Evolutionary conservation across 192 early-diverging fungal species (phyloP).

Genomic region (Spinellus fusiger): DNA sequence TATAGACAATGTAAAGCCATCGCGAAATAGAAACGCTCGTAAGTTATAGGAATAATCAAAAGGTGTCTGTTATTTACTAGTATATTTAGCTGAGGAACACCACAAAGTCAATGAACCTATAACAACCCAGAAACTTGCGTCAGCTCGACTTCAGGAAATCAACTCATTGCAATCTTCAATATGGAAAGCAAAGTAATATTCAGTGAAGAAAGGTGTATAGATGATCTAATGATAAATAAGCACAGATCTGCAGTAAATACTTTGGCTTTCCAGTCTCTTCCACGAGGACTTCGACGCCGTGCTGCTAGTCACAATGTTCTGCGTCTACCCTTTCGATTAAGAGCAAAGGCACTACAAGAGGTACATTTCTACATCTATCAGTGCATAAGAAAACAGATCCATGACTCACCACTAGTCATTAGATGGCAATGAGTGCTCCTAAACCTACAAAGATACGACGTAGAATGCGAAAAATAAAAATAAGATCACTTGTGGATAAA

Average conservation of each 20-base stretch:
- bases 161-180: constrained; percentile 77
- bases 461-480: background rate
- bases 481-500: background rate
- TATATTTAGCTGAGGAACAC: background rate
- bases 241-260: constrained; percentile 40
- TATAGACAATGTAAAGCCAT: constrained; percentile 3
- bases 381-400: background rate
- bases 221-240: background rate
- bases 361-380: constrained; percentile 12
- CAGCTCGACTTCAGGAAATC: constrained; percentile 83
- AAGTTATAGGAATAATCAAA: constrained; percentile 2
- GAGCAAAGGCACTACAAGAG: constrained; percentile 74
- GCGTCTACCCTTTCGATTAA: constrained; percentile 76
- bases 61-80: background rate
- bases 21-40: background rate
- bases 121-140: constrained; percentile 14
- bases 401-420: background rate
- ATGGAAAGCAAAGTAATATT: constrained; percentile 47
- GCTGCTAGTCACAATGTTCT: constrained; percentile 94
- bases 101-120: constrained; percentile 13
- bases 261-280: constrained; percentile 86
- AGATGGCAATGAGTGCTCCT: background rate
- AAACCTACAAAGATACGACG: background rate
- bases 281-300: constrained; percentile 85
- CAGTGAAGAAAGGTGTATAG: background rate